phyloP scores from a whole-genome alignment of 78 protist genomes.

The Polysphondylium violaceum region DNA sequence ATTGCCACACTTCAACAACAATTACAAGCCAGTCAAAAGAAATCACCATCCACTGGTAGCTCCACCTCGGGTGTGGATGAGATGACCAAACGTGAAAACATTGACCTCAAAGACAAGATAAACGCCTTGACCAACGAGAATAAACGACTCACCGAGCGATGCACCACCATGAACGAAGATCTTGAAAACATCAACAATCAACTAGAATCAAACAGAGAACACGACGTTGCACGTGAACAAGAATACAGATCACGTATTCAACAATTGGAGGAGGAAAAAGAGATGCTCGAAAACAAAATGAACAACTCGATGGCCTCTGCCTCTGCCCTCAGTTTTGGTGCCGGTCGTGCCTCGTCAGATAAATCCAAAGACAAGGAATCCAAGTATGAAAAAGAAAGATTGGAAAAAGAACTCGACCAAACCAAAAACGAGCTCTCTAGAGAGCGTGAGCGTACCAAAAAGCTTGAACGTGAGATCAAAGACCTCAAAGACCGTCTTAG shows the following conservation, averaged over 20 bases:
- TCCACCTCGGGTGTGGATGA: background rate
- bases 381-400: slow-evolving; percentile 19
- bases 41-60: background rate
- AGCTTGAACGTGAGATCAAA: slow-evolving; percentile 19
- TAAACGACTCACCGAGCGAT: slow-evolving; percentile 7
- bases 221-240: too few relatives aligned
- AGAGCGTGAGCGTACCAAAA: slow-evolving; percentile 38
- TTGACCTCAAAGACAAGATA: slow-evolving; percentile 37
- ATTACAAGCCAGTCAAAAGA: slow-evolving; percentile 12
- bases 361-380: slow-evolving; percentile 4
- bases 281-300: slow-evolving; percentile 24
- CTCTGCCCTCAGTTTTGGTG: slow-evolving; percentile 26
- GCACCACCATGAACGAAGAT: slow-evolving; percentile 13
- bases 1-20: slow-evolving; percentile 15
- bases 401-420: slow-evolving; percentile 22
- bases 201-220: background rate
- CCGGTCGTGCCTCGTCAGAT: background rate
- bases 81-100: slow-evolving; percentile 17
- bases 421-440: slow-evolving; percentile 1
- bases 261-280: slow-evolving; percentile 8
- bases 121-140: background rate
- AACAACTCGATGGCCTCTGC: slow-evolving; percentile 19
- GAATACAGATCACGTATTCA: background rate
- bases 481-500: slow-evolving; percentile 39
- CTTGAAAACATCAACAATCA: background rate